Evolutionary conservation across 1,284 basidiomycete genomes (phyloP).

Genomic region (Marasmius fiardii): DNA sequence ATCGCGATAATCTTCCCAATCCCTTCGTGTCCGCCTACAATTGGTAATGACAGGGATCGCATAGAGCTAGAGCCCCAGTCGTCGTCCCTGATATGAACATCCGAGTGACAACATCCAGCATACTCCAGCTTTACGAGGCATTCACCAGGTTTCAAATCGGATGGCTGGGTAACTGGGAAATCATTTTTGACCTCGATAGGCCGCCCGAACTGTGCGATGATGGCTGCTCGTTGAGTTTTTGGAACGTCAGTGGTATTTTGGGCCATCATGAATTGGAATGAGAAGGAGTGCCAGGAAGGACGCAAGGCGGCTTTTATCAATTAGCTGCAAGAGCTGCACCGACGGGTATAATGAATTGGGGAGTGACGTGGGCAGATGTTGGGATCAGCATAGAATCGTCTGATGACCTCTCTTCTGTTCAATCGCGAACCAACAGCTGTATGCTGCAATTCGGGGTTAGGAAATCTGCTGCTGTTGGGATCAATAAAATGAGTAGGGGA

Average conservation of each 20-base stretch:
- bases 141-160: constrained; percentile 74
- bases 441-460: too few species aligned
- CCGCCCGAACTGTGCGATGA: constrained; percentile 45
- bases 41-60: constrained; percentile 48
- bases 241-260: constrained; percentile 38
- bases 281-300: too few species aligned
- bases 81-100: constrained; percentile 67
- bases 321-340: too few species aligned
- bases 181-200: constrained; percentile 44
- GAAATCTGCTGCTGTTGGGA: too few species aligned
- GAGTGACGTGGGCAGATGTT: too few species aligned
- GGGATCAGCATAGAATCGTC: too few species aligned
- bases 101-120: constrained; percentile 75
- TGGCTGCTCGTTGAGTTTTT: constrained; percentile 59
- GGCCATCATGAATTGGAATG: too few species aligned
- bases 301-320: too few species aligned
- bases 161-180: constrained; percentile 60
- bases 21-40: constrained; percentile 87
- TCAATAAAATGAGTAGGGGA: too few species aligned
- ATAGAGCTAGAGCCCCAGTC: constrained; percentile 73
- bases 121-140: constrained; percentile 77
- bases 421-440: too few species aligned
- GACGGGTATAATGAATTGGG: too few species aligned
- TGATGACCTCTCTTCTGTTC: too few species aligned
- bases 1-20: constrained; percentile 78